Percentiles rank a stretch among this genome's conserved stretches.
Conservation (phyloP, 805 yeast genomes). For the Lipomyces sp. region DNA sequence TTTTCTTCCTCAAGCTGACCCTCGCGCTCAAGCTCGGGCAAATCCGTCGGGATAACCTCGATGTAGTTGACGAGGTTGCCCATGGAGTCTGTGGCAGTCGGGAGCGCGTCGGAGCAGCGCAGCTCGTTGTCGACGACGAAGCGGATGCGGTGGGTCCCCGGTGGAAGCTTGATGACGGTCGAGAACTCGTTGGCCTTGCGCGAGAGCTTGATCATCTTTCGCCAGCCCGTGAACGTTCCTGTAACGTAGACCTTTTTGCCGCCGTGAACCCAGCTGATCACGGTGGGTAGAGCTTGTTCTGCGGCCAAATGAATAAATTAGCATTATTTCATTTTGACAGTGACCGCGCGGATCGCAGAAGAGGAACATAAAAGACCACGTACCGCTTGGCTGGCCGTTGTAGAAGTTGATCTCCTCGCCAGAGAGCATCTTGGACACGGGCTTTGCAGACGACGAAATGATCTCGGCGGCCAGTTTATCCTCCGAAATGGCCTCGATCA, state of each 20-base stretch:
- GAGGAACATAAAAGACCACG: neutral
- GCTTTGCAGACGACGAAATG: conserved; percentile 33
- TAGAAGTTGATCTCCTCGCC: conserved; percentile 37
- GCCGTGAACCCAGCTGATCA: conserved; percentile 92
- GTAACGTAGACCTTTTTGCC: conserved; percentile 93
- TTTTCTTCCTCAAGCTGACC: conserved; percentile 23
- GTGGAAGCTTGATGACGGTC: conserved; percentile 73
- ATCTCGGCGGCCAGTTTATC: conserved; percentile 20
- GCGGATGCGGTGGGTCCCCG: conserved; percentile 89
- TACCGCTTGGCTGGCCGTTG: conserved; percentile 29
- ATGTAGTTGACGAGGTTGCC: conserved; percentile 92
- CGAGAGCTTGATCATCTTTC: conserved; percentile 86
- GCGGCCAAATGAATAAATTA: no score
- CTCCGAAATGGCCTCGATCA: conserved; percentile 1
- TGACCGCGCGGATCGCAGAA: neutral
- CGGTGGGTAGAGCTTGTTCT: conserved; percentile 46
- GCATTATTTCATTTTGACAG: no score
- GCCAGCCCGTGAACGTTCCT: conserved; percentile 97
- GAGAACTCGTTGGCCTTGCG: conserved; percentile 44
- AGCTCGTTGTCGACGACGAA: conserved; percentile 93
- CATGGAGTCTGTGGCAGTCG: conserved; percentile 97
- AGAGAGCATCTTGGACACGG: conserved; percentile 36
- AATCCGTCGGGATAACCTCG: conserved; percentile 49
- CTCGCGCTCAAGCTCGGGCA: conserved; percentile 31
- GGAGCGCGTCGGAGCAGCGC: conserved; percentile 78